Percentiles rank a stretch among this genome's conserved stretches.
Conservation (phyloP, 2,329 filamentous ascomycete species). For the Botrytis galanthina region DNA sequence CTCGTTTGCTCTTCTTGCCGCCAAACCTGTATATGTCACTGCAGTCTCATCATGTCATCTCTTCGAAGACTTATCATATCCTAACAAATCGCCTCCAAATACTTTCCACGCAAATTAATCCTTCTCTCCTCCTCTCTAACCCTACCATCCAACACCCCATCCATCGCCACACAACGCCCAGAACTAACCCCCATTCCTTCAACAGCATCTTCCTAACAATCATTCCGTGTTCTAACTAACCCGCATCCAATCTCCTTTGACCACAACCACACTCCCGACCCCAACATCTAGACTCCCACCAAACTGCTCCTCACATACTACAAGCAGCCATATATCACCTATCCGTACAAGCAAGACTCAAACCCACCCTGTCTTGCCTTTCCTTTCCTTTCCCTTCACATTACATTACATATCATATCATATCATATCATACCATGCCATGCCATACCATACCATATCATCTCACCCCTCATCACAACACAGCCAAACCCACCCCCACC, state of each 20-base stretch:
- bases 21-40: neutral
- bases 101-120: neutral
- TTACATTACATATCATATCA: neutral
- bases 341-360: neutral
- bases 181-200: no score
- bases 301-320: neutral
- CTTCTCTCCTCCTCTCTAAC: neutral
- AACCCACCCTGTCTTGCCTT: no score
- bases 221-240: neutral
- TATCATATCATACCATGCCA: no score
- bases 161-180: neutral
- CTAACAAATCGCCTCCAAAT: neutral
- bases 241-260: neutral
- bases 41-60: neutral
- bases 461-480: neutral
- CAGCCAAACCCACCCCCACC: neutral
- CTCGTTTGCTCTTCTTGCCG: neutral
- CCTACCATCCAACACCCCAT: neutral
- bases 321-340: neutral
- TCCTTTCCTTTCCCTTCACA: neutral
- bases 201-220: no score
- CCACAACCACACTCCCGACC: neutral
- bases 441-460: no score
- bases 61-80: neutral
- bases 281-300: neutral